These are phyloP conservation scores for Fusarium subglutinans DNA, from an alignment of 2,329 filamentous ascomycete genomes.

Conservation along the genomic window DNA sequence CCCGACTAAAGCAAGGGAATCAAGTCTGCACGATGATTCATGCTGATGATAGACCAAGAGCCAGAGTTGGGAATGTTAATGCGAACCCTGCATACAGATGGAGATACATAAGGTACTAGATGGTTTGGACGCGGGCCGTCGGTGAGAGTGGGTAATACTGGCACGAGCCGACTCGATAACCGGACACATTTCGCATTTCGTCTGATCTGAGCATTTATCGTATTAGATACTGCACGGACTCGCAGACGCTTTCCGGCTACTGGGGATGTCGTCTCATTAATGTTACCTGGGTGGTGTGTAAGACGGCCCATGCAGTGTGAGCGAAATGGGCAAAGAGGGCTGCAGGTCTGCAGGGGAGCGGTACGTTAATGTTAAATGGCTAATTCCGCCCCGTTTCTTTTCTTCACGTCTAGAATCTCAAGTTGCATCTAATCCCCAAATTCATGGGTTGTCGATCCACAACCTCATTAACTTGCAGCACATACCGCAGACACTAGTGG, in stretches of 20 bases:
- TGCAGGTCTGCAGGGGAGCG: neutral
- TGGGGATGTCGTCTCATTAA: constrained; percentile 14
- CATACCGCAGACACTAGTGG: constrained; percentile 15
- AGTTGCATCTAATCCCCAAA: constrained; percentile 10
- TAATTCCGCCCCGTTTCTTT: constrained; percentile 15
- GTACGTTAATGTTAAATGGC: neutral
- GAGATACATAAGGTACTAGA: neutral
- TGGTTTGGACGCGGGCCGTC: constrained; percentile 6
- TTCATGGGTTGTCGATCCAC: constrained; percentile 19
- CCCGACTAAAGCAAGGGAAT: neutral
- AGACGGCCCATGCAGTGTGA: neutral
- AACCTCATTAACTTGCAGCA: constrained; percentile 30
- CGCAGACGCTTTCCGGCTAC: neutral
- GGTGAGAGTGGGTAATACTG: constrained; percentile 2
- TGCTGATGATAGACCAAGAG: constrained; percentile 1
- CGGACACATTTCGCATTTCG: constrained; percentile 14
- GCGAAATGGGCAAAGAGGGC: neutral
- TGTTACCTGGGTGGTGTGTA: constrained; percentile 11
- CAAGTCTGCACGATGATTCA: constrained; percentile 13
- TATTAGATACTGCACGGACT: constrained; percentile 2
- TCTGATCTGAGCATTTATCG: constrained; percentile 13
- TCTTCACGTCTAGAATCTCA: neutral
- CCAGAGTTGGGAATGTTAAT: constrained; percentile 20
- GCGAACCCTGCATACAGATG: constrained; percentile 23
- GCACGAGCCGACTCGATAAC: constrained; percentile 20